Base-by-base conservation (phyloP, 2,329 filamentous ascomycete genomes). In the Biscogniauxia marginata region DNA sequence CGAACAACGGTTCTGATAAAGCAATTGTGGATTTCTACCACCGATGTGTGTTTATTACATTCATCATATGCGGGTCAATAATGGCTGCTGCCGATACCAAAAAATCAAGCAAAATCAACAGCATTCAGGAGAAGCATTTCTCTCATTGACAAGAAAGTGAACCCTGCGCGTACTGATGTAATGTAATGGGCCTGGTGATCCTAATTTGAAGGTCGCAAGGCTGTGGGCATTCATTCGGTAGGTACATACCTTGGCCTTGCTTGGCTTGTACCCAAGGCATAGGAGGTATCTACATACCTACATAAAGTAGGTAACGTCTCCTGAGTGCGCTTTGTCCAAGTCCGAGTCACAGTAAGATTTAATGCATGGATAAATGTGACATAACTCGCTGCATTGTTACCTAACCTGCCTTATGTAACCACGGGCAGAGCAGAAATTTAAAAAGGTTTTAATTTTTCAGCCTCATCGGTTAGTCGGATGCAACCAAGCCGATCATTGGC, bases 91-190 rank as follows among this genome's bases (percentile, higher is more conserved):
- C 62, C 59, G 55, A 56, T 34, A 61, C 58, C 61, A 60, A 53
- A 64, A 66, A 68, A 63, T 61, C 62, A 66, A 65, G 62, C 50
- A 51, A 62, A 66, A 65, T 58, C 50, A 60, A 50, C 58, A 57
- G 49, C 57, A 48, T 49, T 18, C 55, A 20, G 43, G 43, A 21
- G 16, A n/a, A 22, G 34, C 16, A 19, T 51, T 47, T 50, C 44
- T 46, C 44, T 8, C 18, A 22, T 46, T 2, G 18, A 39, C 30
- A 39, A 39, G 30, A 39, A 39, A 8, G 30, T 39, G 30, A 39
- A 39, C 30, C 30, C 30, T 39, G 30, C 9, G 30, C 30, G 30
- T 39, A 39, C 7, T 39, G 30, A 16, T 39, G 30, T 39, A 39
- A 39, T 39, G 30, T 39, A 39, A 39, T n/a, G n/a, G 30, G n/a